Conservation (phyloP, 2,329 filamentous ascomycete genomes). For the Acephala macrosclerotiorum region DNA sequence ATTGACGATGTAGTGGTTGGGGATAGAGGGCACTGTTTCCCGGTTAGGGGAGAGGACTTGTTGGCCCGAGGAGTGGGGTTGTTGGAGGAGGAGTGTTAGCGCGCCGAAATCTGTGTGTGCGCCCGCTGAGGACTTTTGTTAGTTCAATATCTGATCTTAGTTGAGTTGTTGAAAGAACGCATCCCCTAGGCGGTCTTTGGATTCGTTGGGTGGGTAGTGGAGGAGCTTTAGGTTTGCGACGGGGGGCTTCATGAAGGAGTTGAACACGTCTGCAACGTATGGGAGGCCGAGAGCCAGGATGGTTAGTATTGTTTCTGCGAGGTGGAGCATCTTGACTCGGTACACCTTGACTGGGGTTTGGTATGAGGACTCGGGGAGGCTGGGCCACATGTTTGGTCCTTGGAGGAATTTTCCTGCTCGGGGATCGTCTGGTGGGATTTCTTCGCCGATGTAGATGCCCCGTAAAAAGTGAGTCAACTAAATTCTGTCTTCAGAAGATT, state of each 20-base stretch:
- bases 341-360: slow-evolving; percentile 48
- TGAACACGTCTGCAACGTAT: slow-evolving; percentile 50
- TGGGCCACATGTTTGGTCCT: slow-evolving; percentile 53
- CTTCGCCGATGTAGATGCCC: slow-evolving; percentile 46
- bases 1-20: slow-evolving; percentile 56
- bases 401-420: slow-evolving; percentile 44
- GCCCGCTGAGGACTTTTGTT: slow-evolving; percentile 46
- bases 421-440: slow-evolving; percentile 50
- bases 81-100: slow-evolving; percentile 60
- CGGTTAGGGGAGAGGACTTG: slow-evolving; percentile 55
- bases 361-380: slow-evolving; percentile 45
- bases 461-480: neutral
- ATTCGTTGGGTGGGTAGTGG: slow-evolving; percentile 54
- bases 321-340: slow-evolving; percentile 45
- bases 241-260: slow-evolving; percentile 48
- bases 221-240: slow-evolving; percentile 52
- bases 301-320: slow-evolving; percentile 48
- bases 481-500: neutral
- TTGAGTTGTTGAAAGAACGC: neutral
- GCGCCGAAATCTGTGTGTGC: slow-evolving; percentile 61
- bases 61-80: slow-evolving; percentile 51
- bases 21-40: slow-evolving; percentile 49
- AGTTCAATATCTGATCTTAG: neutral
- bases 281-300: slow-evolving; percentile 52
- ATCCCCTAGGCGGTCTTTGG: slow-evolving; percentile 27